phyloP scores from a whole-genome alignment of 2,329 filamentous ascomycete species.

The Fusarium burgessii region DNA sequence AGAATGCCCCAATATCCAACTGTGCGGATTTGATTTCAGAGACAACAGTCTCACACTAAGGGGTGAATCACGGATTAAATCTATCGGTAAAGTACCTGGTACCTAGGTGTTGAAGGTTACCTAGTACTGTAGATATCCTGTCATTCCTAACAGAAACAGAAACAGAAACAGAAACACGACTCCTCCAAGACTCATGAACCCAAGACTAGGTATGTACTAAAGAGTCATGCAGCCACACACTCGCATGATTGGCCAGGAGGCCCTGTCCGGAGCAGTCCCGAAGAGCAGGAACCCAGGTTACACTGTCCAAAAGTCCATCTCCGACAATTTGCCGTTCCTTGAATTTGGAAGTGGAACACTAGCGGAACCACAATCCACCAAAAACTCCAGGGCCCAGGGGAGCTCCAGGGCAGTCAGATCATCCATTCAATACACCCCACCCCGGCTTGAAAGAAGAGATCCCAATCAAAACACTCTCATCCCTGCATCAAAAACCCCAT shows the following conservation, averaged over 20 bases:
- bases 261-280: slow-evolving; percentile 29
- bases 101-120: not conserved
- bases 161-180: slow-evolving; percentile 15
- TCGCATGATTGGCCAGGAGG: not conserved
- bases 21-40: not conserved
- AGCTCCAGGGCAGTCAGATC: slow-evolving; percentile 31
- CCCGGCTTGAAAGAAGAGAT: slow-evolving; percentile 8
- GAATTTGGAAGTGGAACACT: slow-evolving; percentile 21
- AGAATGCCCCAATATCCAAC: not conserved
- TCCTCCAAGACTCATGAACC: slow-evolving; percentile 18
- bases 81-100: too few relatives aligned
- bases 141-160: not conserved
- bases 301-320: slow-evolving; percentile 26
- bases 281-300: slow-evolving; percentile 27
- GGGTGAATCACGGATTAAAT: slow-evolving; percentile 3
- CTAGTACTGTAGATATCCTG: not conserved
- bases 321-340: slow-evolving; percentile 31
- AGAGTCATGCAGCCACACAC: slow-evolving; percentile 11
- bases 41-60: slow-evolving; percentile 12
- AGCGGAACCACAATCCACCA: slow-evolving; percentile 9
- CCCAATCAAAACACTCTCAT: slow-evolving; percentile 23
- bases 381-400: slow-evolving; percentile 1
- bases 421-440: slow-evolving; percentile 24
- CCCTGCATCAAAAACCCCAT: slow-evolving; percentile 20
- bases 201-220: slow-evolving; percentile 8